These are phyloP conservation scores for Furcasterigmium furcatum DNA, from an alignment of 2,329 filamentous ascomycete species.

Conservation along the genomic window DNA sequence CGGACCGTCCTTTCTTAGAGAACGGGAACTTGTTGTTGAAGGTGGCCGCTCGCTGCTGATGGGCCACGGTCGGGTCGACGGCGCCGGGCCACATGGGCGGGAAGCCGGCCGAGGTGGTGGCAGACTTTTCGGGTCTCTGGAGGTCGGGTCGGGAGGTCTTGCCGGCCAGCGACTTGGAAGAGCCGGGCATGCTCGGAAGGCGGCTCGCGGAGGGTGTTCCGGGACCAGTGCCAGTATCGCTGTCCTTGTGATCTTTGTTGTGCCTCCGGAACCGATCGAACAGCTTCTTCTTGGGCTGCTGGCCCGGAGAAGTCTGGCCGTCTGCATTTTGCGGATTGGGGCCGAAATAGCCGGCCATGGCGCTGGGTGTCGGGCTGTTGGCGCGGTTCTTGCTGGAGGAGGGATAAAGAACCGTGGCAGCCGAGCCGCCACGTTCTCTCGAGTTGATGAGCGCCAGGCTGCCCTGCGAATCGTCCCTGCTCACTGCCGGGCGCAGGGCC, in stretches of 20 bases:
- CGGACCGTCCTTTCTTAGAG: slow-evolving; percentile 49
- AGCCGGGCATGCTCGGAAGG: slow-evolving; percentile 40
- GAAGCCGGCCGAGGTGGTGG: slow-evolving; percentile 28
- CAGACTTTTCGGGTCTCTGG: slow-evolving; percentile 26
- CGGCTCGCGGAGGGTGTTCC: neutral
- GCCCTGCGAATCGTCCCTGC: slow-evolving; percentile 68
- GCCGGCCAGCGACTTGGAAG: slow-evolving; percentile 48
- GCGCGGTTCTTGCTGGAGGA: slow-evolving; percentile 51
- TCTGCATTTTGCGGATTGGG: slow-evolving; percentile 32
- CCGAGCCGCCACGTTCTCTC: slow-evolving; percentile 51
- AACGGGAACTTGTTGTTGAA: slow-evolving; percentile 65
- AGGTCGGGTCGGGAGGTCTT: slow-evolving; percentile 48
- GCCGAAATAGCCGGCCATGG: slow-evolving; percentile 37
- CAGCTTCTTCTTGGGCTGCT: slow-evolving; percentile 48
- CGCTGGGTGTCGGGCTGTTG: slow-evolving; percentile 79
- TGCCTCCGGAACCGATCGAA: slow-evolving; percentile 48
- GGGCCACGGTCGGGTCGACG: slow-evolving; percentile 22
- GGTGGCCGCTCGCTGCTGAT: slow-evolving; percentile 32
- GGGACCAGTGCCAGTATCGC: slow-evolving; percentile 27
- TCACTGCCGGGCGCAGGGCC: slow-evolving; percentile 67
- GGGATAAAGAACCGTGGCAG: slow-evolving; percentile 37
- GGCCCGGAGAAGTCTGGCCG: slow-evolving; percentile 56
- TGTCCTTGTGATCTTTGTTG: slow-evolving; percentile 23
- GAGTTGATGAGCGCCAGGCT: slow-evolving; percentile 35
- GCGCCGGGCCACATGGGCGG: slow-evolving; percentile 23